These are phyloP conservation scores for Phellinidium pouzarii DNA, from an alignment of 1,284 basidiomycete species.

Conservation along the genomic window DNA sequence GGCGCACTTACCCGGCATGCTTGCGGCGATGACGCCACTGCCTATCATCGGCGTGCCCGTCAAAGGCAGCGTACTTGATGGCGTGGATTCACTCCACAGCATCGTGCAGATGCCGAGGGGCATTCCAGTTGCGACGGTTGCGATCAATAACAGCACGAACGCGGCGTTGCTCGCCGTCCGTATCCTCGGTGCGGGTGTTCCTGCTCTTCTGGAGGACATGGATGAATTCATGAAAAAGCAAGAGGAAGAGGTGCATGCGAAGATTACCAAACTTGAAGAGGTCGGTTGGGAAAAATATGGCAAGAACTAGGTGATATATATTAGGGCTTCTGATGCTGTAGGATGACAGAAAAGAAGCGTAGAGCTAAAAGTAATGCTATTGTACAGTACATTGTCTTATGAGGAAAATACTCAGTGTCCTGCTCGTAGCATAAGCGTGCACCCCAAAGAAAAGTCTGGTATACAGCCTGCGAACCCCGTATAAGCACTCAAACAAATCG, in stretches of 20 bases:
- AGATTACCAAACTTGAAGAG: constrained; percentile 72
- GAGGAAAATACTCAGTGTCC: neutral
- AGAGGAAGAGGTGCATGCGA: constrained; percentile 79
- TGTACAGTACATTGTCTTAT: neutral
- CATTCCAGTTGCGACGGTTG: constrained; percentile 95
- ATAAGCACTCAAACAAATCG: no score
- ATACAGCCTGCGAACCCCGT: neutral
- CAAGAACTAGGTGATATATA: constrained; percentile 3
- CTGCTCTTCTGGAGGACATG: constrained; percentile 61
- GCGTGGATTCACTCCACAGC: constrained; percentile 92
- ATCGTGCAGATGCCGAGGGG: constrained; percentile 99
- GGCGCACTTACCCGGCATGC: constrained; percentile 99
- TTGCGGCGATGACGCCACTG: constrained; percentile 87
- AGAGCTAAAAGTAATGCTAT: constrained; percentile 1
- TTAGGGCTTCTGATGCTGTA: neutral
- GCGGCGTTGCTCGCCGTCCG: constrained; percentile 89
- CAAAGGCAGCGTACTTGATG: constrained; percentile 90
- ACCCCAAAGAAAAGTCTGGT: neutral
- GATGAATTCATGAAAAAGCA: constrained; percentile 70
- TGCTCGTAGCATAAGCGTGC: neutral
- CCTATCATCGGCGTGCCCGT: constrained; percentile 98
- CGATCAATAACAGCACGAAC: constrained; percentile 95
- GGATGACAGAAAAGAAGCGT: neutral
- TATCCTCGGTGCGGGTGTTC: constrained; percentile 75
- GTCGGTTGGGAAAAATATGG: constrained; percentile 85